Conservation (phyloP, 2,329 filamentous ascomycete genomes). For the Botrytis squamosa region DNA sequence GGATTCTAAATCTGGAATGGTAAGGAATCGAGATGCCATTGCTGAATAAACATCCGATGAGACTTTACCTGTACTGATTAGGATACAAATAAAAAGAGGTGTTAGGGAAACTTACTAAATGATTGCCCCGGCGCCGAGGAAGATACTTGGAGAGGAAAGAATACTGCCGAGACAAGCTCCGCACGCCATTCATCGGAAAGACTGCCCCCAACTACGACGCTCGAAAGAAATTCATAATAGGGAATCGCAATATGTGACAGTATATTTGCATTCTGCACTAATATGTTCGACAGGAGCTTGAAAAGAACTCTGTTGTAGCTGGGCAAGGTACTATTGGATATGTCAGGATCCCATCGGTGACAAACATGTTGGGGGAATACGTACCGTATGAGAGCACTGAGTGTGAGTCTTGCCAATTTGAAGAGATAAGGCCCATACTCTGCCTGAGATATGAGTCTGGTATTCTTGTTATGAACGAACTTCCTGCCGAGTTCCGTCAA, state of each 20-base stretch:
- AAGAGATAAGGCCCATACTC: slow-evolving; percentile 31
- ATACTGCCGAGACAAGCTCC: slow-evolving; percentile 11
- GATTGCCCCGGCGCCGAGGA: background rate
- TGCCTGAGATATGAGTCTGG: slow-evolving; percentile 37
- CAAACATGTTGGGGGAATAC: background rate
- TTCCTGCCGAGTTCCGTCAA: slow-evolving; percentile 44
- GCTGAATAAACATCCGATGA: slow-evolving; percentile 32
- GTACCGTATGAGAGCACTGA: slow-evolving; percentile 35
- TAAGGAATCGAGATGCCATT: slow-evolving; percentile 37
- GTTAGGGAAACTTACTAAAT: background rate
- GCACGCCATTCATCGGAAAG: slow-evolving; percentile 1
- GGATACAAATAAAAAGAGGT: background rate
- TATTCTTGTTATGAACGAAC: slow-evolving; percentile 38
- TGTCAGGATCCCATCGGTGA: background rate
- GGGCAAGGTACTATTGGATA: slow-evolving; percentile 16
- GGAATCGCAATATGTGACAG: slow-evolving; percentile 32
- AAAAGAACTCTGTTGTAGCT: slow-evolving; percentile 25
- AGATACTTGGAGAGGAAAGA: background rate
- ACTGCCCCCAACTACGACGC: slow-evolving; percentile 23
- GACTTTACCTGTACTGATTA: slow-evolving; percentile 25
- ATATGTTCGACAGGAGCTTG: slow-evolving; percentile 31
- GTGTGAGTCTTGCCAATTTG: slow-evolving; percentile 30
- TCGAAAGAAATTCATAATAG: slow-evolving; percentile 38
- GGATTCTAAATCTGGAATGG: slow-evolving; percentile 34
- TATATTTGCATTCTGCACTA: slow-evolving; percentile 28